phyloP scores from a whole-genome alignment of 2,329 filamentous ascomycete species.

The Thelonectria discophora region DNA sequence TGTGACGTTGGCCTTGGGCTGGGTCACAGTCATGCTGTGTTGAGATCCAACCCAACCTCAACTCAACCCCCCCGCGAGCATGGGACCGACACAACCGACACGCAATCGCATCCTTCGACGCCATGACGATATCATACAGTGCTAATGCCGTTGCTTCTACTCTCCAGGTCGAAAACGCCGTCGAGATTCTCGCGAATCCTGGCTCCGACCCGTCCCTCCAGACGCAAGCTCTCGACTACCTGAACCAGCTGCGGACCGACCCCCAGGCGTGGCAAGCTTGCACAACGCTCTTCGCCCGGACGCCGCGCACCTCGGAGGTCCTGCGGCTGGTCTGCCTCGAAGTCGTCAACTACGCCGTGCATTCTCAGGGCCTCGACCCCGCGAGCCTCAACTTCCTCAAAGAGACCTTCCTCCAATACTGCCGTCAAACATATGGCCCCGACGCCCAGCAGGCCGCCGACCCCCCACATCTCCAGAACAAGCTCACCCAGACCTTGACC shows the following conservation, averaged over 20 bases:
- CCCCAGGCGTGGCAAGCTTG: constrained; percentile 91
- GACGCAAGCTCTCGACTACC: constrained; percentile 82
- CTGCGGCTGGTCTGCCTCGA: constrained; percentile 91
- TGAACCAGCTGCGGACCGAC: constrained; percentile 80
- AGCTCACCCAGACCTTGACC: constrained; percentile 94
- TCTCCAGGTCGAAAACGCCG: constrained; percentile 86
- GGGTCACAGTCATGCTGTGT: constrained; percentile 30
- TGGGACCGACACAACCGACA: constrained; percentile 22
- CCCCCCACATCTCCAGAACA: constrained; percentile 86
- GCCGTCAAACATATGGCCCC: constrained; percentile 76
- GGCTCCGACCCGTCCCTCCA: constrained; percentile 78
- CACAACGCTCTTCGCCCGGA: constrained; percentile 83
- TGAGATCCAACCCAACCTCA: constrained; percentile 37
- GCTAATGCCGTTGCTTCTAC: constrained; percentile 25
- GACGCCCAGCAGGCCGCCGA: constrained; percentile 70
- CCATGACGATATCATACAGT: neutral
- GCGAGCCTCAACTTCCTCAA: constrained; percentile 79
- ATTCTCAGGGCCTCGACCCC: constrained; percentile 78
- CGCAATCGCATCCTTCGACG: constrained; percentile 16
- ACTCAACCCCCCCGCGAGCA: no score
- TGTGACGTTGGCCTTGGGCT: constrained; percentile 30
- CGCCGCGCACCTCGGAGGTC: constrained; percentile 79
- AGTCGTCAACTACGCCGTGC: constrained; percentile 90
- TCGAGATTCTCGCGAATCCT: constrained; percentile 91
- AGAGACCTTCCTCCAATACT: constrained; percentile 82